These are phyloP conservation scores for Eucalyptus sp. DNA, from an alignment of 345 rosid species.

Conservation along the genomic window DNA sequence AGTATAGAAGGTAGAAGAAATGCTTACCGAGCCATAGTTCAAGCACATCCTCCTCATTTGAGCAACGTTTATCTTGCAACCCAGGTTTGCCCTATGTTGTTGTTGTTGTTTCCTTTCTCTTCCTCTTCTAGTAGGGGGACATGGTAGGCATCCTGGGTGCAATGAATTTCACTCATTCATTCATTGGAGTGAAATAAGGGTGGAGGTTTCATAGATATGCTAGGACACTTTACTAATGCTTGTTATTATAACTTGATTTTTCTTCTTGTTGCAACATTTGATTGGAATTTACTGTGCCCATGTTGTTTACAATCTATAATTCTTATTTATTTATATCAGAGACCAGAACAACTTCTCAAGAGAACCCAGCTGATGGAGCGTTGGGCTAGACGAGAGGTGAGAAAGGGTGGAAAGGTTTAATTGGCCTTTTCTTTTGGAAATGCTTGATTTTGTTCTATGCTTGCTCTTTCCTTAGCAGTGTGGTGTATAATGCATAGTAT, in stretches of 20 bases:
- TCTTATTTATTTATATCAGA: slow-evolving; percentile 21
- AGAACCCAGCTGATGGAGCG: slow-evolving; percentile 96
- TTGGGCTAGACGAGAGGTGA: slow-evolving; percentile 99
- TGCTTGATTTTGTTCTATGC: not conserved
- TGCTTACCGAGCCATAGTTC: slow-evolving; percentile 92
- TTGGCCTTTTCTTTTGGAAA: not conserved
- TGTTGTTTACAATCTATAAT: not conserved
- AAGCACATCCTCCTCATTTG: slow-evolving; percentile 76
- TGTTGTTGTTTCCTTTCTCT: not conserved
- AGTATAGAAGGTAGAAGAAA: slow-evolving; percentile 77
- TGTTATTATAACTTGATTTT: not conserved
- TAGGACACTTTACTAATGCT: not conserved
- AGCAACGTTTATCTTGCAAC: slow-evolving; percentile 91
- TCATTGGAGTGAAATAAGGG: not conserved
- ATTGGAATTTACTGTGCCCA: not conserved
- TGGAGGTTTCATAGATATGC: not conserved
- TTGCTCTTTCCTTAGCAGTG: not conserved
- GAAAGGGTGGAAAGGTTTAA: not conserved
- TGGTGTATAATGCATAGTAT: not conserved
- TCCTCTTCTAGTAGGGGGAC: not conserved
- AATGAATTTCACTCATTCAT: not conserved
- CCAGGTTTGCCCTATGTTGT: slow-evolving; percentile 49
- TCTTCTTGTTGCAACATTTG: not conserved
- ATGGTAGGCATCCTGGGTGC: not conserved
- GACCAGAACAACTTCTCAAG: slow-evolving; percentile 92